Evolutionary conservation across 2,329 filamentous ascomycete genomes (phyloP).

Genomic region (Aureobasidium sp.): DNA sequence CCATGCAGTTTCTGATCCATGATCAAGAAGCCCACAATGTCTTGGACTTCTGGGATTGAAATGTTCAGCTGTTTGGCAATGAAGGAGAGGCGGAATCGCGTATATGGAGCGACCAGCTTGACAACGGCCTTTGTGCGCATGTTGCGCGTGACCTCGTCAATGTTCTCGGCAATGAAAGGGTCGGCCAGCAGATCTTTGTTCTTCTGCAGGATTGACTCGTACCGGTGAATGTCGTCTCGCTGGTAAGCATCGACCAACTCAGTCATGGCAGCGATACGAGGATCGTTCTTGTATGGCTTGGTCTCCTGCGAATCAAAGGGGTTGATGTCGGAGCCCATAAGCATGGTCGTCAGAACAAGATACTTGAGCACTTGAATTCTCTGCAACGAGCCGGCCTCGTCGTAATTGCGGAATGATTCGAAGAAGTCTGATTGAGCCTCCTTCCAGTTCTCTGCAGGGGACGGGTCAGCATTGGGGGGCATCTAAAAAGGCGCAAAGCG

Average conservation of each 20-base stretch:
- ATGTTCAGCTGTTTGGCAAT: constrained; percentile 86
- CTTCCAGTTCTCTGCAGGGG: constrained; percentile 76
- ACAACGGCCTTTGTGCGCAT: constrained; percentile 95
- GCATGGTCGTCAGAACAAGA: constrained; percentile 90
- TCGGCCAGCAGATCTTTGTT: constrained; percentile 87
- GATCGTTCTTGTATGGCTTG: constrained; percentile 94
- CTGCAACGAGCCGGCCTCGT: constrained; percentile 92
- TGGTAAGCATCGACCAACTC: constrained; percentile 95
- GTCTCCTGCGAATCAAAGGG: constrained; percentile 98
- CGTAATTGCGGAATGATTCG: constrained; percentile 97
- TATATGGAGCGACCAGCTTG: constrained; percentile 91
- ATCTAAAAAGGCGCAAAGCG: neutral
- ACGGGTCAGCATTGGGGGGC: constrained; percentile 17
- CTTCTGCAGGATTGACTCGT: constrained; percentile 77
- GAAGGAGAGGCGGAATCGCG: constrained; percentile 78
- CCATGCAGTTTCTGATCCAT: constrained; percentile 80
- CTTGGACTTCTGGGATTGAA: constrained; percentile 75
- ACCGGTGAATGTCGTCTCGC: constrained; percentile 84
- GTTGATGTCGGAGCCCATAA: constrained; percentile 98
- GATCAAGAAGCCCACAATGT: constrained; percentile 92
- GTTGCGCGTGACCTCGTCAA: constrained; percentile 95
- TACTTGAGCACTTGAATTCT: constrained; percentile 97
- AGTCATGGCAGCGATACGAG: constrained; percentile 93
- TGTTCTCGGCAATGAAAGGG: constrained; percentile 96
- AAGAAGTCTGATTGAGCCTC: constrained; percentile 97